Evolutionary conservation across 345 rosid genomes (phyloP).

Genomic region (Eucalyptus pumila): DNA sequence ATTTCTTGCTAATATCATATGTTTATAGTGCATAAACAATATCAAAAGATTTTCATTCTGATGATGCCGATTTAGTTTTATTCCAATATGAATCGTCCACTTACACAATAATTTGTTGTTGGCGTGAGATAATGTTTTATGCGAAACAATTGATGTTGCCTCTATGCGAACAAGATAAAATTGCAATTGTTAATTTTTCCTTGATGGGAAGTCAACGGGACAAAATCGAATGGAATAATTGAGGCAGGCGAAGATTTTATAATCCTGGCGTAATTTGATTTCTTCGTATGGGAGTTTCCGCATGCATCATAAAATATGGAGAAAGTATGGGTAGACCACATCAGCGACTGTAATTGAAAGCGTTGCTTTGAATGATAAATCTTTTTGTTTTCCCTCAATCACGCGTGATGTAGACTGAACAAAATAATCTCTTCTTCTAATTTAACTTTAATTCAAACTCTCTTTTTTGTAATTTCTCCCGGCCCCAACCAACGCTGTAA

Average conservation of each 20-base stretch:
- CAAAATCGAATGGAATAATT: neutral
- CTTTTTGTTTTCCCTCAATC: neutral
- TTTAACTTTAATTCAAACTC: neutral
- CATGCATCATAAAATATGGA: too few species aligned
- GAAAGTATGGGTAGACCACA: neutral
- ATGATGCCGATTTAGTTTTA: neutral
- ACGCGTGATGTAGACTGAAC: neutral
- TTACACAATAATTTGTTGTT: neutral
- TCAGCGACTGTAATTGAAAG: neutral
- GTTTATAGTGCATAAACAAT: neutral
- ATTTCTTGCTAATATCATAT: neutral
- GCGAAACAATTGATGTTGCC: neutral
- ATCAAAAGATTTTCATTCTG: accelerated
- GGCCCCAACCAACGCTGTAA: neutral
- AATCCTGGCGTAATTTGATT: neutral
- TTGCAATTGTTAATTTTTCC: neutral
- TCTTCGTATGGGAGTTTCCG: neutral
- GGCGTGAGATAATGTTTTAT: neutral
- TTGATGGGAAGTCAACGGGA: neutral
- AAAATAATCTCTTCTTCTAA: neutral
- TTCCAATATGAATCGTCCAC: neutral
- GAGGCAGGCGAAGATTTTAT: neutral
- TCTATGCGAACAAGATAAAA: neutral
- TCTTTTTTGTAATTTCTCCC: neutral
- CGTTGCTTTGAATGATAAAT: neutral